A percentile compares a stretch with the other conserved stretches of the same genome.
Evolutionary conservation across 345 rosid genomes (phyloP).

Genomic region (Acer negundo): DNA sequence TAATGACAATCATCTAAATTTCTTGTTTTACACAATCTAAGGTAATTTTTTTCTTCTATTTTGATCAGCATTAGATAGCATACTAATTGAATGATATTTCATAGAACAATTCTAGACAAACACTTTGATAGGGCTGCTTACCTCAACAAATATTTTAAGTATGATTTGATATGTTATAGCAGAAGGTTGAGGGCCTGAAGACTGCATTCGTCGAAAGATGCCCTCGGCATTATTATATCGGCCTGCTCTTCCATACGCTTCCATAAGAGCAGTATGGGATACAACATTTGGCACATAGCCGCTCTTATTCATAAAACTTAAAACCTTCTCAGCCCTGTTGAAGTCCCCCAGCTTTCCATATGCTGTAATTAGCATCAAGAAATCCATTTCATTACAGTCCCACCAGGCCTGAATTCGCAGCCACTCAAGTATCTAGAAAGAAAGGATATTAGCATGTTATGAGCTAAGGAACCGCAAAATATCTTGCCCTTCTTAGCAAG

Average conservation of each 20-base stretch:
- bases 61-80: background rate
- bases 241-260: conserved; percentile 91
- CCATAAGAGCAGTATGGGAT: conserved; percentile 91
- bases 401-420: conserved; percentile 82
- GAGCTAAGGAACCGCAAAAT: background rate
- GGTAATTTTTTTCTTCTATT: background rate
- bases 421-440: conserved; percentile 88
- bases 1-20: background rate
- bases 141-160: conserved; percentile 82
- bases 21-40: background rate
- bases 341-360: conserved; percentile 89
- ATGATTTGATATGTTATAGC: conserved; percentile 91
- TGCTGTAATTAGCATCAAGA: conserved; percentile 82
- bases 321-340: conserved; percentile 78
- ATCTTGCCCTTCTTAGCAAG: background rate
- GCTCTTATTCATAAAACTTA: conserved; percentile 65
- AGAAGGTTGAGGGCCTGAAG: conserved; percentile 92
- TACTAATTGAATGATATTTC: background rate
- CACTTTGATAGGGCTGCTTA: conserved; percentile 23
- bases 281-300: conserved; percentile 74
- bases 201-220: conserved; percentile 88
- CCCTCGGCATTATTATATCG: conserved; percentile 89
- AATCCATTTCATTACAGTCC: conserved; percentile 90
- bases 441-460: conserved; percentile 15
- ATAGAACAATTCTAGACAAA: background rate